Conservation (phyloP, 331 rosid genomes). For the Telfairia occidentalis region DNA sequence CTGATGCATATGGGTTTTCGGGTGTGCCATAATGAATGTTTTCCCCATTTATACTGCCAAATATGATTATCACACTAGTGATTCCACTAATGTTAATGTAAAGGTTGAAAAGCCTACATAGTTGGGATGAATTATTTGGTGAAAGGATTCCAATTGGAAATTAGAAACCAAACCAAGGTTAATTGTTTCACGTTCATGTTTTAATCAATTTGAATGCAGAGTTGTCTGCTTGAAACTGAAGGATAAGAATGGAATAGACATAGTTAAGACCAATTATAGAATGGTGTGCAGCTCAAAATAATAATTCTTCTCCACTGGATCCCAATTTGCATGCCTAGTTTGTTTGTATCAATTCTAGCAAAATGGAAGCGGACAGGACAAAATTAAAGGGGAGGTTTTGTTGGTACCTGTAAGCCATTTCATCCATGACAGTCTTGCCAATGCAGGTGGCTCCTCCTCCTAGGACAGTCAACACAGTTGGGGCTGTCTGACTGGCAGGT, state of each 20-base stretch:
- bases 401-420: conserved; percentile 82
- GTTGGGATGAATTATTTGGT: conserved; percentile 1
- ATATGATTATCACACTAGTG: background rate
- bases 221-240: background rate
- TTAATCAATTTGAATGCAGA: background rate
- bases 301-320: background rate
- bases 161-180: background rate
- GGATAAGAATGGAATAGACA: background rate
- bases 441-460: conserved; percentile 67
- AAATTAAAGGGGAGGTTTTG: background rate
- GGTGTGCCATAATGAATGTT: conserved; percentile 87
- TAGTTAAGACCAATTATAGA: background rate
- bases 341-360: background rate
- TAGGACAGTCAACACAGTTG: conserved; percentile 44
- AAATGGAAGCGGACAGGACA: background rate
- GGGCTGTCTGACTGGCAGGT: conserved; percentile 61
- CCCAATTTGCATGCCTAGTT: background rate
- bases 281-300: background rate
- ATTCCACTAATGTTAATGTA: background rate
- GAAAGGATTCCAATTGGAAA: background rate
- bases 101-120: conserved; percentile 6
- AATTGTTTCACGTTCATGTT: background rate
- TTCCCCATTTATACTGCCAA: conserved; percentile 72
- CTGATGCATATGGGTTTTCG: conserved; percentile 56
- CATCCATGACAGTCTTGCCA: conserved; percentile 90